These are phyloP conservation scores for Diaporthe sp. DNA, from an alignment of 2,329 filamentous ascomycete species.

Conservation along the genomic window DNA sequence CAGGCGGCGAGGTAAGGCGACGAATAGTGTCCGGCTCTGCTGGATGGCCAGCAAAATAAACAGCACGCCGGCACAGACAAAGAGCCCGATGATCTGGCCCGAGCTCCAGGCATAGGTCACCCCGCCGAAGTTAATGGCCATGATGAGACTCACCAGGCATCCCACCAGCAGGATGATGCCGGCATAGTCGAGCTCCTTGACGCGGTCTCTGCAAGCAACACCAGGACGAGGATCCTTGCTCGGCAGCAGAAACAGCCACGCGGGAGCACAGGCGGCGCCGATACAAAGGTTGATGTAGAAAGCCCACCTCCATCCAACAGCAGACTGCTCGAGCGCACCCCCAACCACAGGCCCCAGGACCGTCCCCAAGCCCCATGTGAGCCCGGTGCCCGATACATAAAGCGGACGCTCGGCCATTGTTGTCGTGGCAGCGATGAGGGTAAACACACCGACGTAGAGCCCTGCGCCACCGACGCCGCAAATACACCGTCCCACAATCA, in stretches of 20 bases:
- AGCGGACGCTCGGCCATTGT: neutral
- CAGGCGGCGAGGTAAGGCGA: neutral
- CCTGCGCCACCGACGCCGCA: neutral
- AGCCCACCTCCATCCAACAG: constrained; percentile 33
- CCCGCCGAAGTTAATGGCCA: constrained; percentile 37
- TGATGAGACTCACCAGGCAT: constrained; percentile 31
- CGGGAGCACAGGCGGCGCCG: constrained; percentile 7
- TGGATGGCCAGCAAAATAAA: constrained; percentile 20
- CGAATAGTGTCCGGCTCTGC: constrained; percentile 2
- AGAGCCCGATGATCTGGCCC: constrained; percentile 39
- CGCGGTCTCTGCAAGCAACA: neutral
- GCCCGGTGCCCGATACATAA: neutral
- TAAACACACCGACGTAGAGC: neutral
- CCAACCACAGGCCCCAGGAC: constrained; percentile 33
- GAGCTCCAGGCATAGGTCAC: constrained; percentile 33
- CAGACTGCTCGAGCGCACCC: constrained; percentile 25
- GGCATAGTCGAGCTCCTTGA: constrained; percentile 27
- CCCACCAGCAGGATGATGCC: constrained; percentile 32
- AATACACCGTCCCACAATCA: neutral
- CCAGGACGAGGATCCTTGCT: constrained; percentile 19
- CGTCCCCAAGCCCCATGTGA: constrained; percentile 27
- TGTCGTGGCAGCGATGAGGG: neutral
- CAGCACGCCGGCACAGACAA: constrained; percentile 36
- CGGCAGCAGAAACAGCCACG: neutral
- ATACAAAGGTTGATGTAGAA: constrained; percentile 37